Percentiles rank a stretch among this genome's conserved stretches.
Conservation (phyloP, 1,139 yeast genomes). For the Pichia inconspicua region DNA sequence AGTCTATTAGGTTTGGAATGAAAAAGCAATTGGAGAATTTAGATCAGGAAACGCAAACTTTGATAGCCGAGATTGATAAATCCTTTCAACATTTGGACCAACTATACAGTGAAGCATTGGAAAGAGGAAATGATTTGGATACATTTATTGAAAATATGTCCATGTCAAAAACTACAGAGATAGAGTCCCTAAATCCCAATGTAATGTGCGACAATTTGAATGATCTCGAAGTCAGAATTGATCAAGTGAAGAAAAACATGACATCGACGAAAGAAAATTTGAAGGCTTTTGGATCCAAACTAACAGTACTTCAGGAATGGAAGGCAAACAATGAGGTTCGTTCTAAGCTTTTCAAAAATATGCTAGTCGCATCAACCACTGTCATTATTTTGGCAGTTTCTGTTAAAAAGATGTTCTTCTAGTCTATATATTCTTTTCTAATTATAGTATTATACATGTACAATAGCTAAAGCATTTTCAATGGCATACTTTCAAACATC, state of each 20-base stretch:
- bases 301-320: slow-evolving; percentile 17
- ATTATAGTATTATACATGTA: neutral
- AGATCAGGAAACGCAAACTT: slow-evolving; percentile 19
- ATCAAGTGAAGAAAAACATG: slow-evolving; percentile 17
- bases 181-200: slow-evolving; percentile 14
- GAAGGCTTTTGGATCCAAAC: slow-evolving; percentile 17
- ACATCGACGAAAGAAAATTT: slow-evolving; percentile 16
- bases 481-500: neutral
- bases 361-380: neutral
- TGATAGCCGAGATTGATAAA: slow-evolving; percentile 16
- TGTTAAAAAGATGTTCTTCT: neutral
- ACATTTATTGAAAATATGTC: slow-evolving; percentile 14
- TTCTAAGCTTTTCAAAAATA: slow-evolving; percentile 14
- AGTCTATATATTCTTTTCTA: neutral
- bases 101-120: slow-evolving; percentile 14
- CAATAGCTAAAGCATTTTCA: neutral
- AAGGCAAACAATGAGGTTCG: slow-evolving; percentile 13
- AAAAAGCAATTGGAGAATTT: slow-evolving; percentile 17
- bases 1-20: slow-evolving; percentile 16
- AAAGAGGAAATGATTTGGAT: slow-evolving; percentile 15
- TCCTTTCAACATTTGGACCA: slow-evolving; percentile 16
- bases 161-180: slow-evolving; percentile 15
- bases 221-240: slow-evolving; percentile 21
- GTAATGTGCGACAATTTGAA: slow-evolving; percentile 22
- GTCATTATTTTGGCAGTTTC: neutral